Conservation (phyloP, 2,329 filamentous ascomycete species). For the Cladosporium sp. region DNA sequence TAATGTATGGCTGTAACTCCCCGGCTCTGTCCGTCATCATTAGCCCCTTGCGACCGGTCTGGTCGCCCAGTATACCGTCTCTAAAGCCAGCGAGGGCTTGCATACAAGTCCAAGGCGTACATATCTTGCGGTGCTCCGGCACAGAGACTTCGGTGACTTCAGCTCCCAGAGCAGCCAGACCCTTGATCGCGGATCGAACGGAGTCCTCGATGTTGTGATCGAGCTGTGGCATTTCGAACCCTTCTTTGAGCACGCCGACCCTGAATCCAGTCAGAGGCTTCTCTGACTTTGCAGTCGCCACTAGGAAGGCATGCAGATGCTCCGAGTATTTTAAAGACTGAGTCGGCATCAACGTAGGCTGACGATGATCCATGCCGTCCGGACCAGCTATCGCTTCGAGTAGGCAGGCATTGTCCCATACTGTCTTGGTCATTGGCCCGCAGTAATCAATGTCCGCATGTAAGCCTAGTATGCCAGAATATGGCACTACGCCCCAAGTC, state of each 20-base stretch:
- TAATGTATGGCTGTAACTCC: neutral
- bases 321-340: conserved; percentile 18
- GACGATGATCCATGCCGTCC: conserved; percentile 44
- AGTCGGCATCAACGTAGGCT: conserved; percentile 25
- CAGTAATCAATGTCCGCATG: conserved; percentile 43
- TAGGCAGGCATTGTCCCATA: conserved; percentile 41
- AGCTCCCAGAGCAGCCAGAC: conserved; percentile 39
- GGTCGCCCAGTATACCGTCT: conserved; percentile 13
- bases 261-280: conserved; percentile 30
- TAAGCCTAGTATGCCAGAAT: conserved; percentile 43
- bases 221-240: conserved; percentile 35
- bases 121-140: conserved; percentile 43
- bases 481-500: conserved; percentile 48
- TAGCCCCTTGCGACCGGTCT: conserved; percentile 17
- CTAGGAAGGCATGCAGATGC: no score
- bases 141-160: conserved; percentile 40
- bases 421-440: conserved; percentile 42
- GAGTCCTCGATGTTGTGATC: conserved; percentile 33
- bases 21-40: conserved; percentile 16
- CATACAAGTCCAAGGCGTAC: conserved; percentile 40
- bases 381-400: conserved; percentile 45
- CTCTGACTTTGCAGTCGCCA: conserved; percentile 7
- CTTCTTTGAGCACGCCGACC: conserved; percentile 44
- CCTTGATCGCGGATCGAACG: conserved; percentile 33
- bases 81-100: conserved; percentile 14